Evolutionary conservation across 768 basidiomycete species (phyloP), one percentile per base, ranked within the genome.

Genomic region (Wakefieldia striispora): DNA sequence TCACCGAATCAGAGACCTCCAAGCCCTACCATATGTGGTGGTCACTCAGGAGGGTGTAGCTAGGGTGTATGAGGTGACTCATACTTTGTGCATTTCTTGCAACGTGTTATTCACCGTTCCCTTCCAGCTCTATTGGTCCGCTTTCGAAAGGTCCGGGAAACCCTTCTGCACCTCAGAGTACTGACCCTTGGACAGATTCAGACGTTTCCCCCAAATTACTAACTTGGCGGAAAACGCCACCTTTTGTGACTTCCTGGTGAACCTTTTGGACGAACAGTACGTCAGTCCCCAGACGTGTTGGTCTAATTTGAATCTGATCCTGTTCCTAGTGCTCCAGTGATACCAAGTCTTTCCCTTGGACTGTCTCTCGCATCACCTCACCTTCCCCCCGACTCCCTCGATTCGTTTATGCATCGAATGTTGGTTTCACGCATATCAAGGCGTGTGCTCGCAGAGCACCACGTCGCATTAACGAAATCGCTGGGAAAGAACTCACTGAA

Each of bases 391-490:
- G 90, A 92, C 50, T 76, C 80, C 35, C 75, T 95, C 12, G 91
- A 94, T 65, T 77, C 88, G 3, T 91, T 93, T 66, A 91, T 93
- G 86, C 80, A 84, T 20, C 82, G 91, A 20, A 95, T 95, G 92
- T 78, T 95, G 10, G 80, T 91, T 42, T 94, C 92, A 2, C 80
- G 92, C 45, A 93, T 94, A 65, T 93, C 91, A 12, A 79, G 92
- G 19, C 83, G 92, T 27, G 93, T 95, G 27, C 77, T 95, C 20
- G 88, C 83, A 4, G 90, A 94, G 63, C 92, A 95, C 57, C 92
- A 95, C 58, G 80, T 94, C 45, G 87, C 90, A 2, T 74, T 95
- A 6, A 87, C 91, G 7, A 75, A 80, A 49, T 78, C 76, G 23
- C 73, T 81, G 49, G 65, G 69, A 29, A 54, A 53, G 17, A 67